Conservation (phyloP, 441 rosid species). For the Gossypium laxum region DNA sequence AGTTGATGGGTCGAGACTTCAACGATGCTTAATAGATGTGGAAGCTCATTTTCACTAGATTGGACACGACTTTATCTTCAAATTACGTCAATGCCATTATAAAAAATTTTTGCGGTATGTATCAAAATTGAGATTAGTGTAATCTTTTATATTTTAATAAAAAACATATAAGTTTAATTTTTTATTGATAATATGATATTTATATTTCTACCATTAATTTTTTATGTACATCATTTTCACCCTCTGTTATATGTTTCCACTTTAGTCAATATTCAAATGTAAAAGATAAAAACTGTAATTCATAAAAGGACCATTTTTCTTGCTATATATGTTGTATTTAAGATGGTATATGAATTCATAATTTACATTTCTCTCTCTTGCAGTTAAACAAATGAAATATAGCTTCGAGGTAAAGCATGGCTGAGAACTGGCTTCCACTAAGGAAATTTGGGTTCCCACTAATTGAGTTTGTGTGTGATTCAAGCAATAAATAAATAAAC, state of each 20-base stretch:
- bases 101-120: background rate
- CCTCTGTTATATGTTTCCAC: background rate
- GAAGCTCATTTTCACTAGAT: background rate
- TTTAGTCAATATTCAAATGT: background rate
- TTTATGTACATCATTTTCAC: background rate
- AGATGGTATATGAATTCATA: background rate
- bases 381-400: background rate
- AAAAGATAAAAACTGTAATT: background rate
- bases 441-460: background rate
- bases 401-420: slow-evolving; percentile 12
- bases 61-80: background rate
- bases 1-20: background rate
- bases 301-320: background rate
- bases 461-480: slow-evolving; percentile 2
- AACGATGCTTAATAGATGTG: background rate
- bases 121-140: background rate
- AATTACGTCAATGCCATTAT: background rate
- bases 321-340: background rate
- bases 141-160: background rate
- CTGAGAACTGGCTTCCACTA: background rate
- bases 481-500: slow-evolving; percentile 8
- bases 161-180: too few relatives aligned
- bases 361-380: background rate
- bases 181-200: too few relatives aligned
- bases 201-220: too few relatives aligned